Evolutionary conservation across 495 filamentous ascomycete genomes (phyloP).

Genomic region (Aspergillus sparsus): DNA sequence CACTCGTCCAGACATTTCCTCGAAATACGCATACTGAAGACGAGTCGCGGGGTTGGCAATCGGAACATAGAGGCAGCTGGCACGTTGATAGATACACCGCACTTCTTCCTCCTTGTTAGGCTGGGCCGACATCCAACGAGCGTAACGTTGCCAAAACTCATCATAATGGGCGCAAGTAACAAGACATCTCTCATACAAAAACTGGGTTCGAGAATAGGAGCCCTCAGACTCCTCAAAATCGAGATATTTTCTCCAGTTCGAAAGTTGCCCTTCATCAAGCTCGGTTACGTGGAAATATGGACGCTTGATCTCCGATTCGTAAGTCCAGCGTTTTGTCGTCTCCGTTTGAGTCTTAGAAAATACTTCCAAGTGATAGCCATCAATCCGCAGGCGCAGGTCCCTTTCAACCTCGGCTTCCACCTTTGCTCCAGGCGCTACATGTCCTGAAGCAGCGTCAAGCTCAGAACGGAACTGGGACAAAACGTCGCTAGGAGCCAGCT

Average conservation of each 20-base stretch:
- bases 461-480: slow-evolving; percentile 70
- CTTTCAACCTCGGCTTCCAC: slow-evolving; percentile 80
- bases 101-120: slow-evolving; percentile 84
- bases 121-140: slow-evolving; percentile 93
- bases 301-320: slow-evolving; percentile 91
- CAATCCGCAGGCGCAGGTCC: slow-evolving; percentile 75
- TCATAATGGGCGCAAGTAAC: slow-evolving; percentile 93
- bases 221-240: slow-evolving; percentile 93
- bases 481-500: slow-evolving; percentile 69
- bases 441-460: slow-evolving; percentile 57
- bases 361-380: slow-evolving; percentile 75
- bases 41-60: slow-evolving; percentile 79
- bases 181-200: slow-evolving; percentile 91
- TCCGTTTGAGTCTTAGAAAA: slow-evolving; percentile 84
- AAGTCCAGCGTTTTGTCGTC: slow-evolving; percentile 92
- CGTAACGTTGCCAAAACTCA: slow-evolving; percentile 96
- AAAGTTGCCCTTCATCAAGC: slow-evolving; percentile 78
- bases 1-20: slow-evolving; percentile 75
- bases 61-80: slow-evolving; percentile 78
- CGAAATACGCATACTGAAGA: slow-evolving; percentile 90
- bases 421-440: slow-evolving; percentile 48
- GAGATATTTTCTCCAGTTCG: slow-evolving; percentile 96
- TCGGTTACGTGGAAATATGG: slow-evolving; percentile 97
- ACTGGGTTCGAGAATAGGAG: slow-evolving; percentile 70
- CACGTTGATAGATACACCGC: slow-evolving; percentile 89